Evolutionary conservation across 441 rosid species (phyloP).

Genomic region (Pelargonium myrrhifolium): DNA sequence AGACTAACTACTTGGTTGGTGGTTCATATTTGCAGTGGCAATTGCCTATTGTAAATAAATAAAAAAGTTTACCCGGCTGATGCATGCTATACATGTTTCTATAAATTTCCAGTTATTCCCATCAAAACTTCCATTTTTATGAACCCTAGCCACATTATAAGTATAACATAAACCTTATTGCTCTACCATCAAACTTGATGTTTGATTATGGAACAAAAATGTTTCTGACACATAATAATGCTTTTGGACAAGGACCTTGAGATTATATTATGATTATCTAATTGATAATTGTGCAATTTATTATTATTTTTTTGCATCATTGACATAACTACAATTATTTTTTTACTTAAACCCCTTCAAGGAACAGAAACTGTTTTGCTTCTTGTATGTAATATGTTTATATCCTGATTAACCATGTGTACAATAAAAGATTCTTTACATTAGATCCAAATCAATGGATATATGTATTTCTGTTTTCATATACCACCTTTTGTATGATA

Average conservation of each 20-base stretch:
- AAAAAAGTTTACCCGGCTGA: not conserved
- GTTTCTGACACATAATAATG: not conserved
- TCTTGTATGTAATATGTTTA: not conserved
- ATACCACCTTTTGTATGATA: not conserved
- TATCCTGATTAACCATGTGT: not conserved
- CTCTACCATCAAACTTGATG: not conserved
- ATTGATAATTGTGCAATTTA: not conserved
- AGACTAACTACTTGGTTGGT: no score
- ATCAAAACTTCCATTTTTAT: not conserved
- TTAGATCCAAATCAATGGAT: not conserved
- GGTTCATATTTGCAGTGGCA: no score
- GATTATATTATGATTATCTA: not conserved
- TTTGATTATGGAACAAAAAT: slow-evolving; percentile 1
- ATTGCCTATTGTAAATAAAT: not conserved
- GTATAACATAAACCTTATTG: not conserved
- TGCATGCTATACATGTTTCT: not conserved
- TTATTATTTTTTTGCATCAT: not conserved
- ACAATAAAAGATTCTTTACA: not conserved
- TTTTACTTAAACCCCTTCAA: not conserved
- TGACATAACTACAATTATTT: not conserved
- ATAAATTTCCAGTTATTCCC: slow-evolving; percentile 8
- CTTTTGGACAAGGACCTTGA: not conserved
- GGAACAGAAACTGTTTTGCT: not conserved
- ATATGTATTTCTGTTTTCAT: not conserved
- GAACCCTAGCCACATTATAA: slow-evolving; percentile 3